Percentiles rank a stretch among this genome's conserved stretches.
phyloP scores from a whole-genome alignment of 176 grass and related monocot genomes.

The Puya raimondii region DNA sequence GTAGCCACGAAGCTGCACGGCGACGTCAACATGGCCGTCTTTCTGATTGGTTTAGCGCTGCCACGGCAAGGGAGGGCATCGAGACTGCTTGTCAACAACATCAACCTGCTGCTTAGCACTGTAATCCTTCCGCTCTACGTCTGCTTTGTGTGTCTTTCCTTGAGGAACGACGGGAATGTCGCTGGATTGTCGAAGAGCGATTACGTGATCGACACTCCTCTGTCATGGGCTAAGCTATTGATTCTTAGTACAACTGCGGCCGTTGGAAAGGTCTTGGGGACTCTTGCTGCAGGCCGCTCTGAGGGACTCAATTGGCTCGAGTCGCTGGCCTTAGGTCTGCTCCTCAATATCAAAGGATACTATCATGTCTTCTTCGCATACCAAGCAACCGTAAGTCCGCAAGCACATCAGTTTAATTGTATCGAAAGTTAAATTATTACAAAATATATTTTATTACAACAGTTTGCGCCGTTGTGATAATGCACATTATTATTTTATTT shows the following conservation, averaged over 20 bases:
- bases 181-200: not conserved
- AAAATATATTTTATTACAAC: too few relatives aligned
- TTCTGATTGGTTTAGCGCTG: conserved; percentile 58
- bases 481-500: too few relatives aligned
- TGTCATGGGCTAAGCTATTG: conserved; percentile 23
- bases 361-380: conserved; percentile 64
- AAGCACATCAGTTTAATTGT: too few relatives aligned
- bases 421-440: too few relatives aligned
- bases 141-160: not conserved
- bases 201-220: not conserved
- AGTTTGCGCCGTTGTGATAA: too few relatives aligned
- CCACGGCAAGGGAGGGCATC: conserved; percentile 53
- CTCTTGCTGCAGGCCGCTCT: conserved; percentile 22
- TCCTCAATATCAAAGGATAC: conserved; percentile 72
- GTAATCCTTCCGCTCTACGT: not conserved
- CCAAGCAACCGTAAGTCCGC: conserved; percentile 29
- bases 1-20: conserved; percentile 31
- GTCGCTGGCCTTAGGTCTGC: conserved; percentile 50
- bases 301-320: conserved; percentile 39
- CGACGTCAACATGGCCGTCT: conserved; percentile 53
- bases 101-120: conserved; percentile 34
- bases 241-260: conserved; percentile 39
- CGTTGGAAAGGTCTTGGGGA: conserved; percentile 42
- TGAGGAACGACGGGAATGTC: not conserved
- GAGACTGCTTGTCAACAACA: conserved; percentile 48